phyloP scores from a whole-genome alignment of 2,329 filamentous ascomycete species.

The Pseudogymnoascus pannorum region DNA sequence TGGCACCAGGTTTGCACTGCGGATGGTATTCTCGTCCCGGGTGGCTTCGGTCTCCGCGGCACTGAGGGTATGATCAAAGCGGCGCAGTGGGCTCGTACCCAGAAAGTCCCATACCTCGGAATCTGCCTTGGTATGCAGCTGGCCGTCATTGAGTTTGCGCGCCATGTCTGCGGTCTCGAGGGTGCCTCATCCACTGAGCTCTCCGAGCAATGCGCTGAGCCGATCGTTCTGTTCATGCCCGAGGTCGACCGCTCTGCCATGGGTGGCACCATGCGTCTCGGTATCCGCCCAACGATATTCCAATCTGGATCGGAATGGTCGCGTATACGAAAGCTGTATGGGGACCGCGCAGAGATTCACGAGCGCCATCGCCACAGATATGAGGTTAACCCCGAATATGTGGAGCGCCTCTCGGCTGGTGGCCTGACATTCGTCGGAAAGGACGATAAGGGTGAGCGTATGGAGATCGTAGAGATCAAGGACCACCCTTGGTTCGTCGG shows the following conservation, averaged over 20 bases:
- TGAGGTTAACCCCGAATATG: slow-evolving; percentile 77
- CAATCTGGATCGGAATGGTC: slow-evolving; percentile 71
- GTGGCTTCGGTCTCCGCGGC: slow-evolving; percentile 64
- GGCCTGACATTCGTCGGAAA: slow-evolving; percentile 74
- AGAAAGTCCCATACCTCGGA: slow-evolving; percentile 75
- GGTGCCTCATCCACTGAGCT: slow-evolving; percentile 30
- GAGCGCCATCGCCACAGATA: slow-evolving; percentile 87
- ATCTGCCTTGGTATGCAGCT: slow-evolving; percentile 92
- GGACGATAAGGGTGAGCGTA: slow-evolving; percentile 68
- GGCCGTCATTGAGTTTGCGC: slow-evolving; percentile 81
- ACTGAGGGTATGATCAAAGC: slow-evolving; percentile 86
- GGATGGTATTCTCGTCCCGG: slow-evolving; percentile 50
- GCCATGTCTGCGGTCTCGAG: slow-evolving; percentile 61
- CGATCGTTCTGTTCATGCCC: slow-evolving; percentile 84
- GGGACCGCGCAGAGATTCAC: slow-evolving; percentile 44
- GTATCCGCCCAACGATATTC: slow-evolving; percentile 67
- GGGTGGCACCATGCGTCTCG: slow-evolving; percentile 83
- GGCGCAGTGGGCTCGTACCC: slow-evolving; percentile 78
- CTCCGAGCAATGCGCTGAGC: slow-evolving; percentile 21
- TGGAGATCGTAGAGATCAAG: slow-evolving; percentile 77
- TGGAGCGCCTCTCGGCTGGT: slow-evolving; percentile 58
- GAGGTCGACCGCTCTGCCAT: slow-evolving; percentile 70
- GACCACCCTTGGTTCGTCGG: slow-evolving; percentile 81
- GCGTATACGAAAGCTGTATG: slow-evolving; percentile 69
- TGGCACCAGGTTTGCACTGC: slow-evolving; percentile 75